Base-by-base conservation (phyloP, 495 filamentous ascomycete species). In the Echria macrotheca region DNA sequence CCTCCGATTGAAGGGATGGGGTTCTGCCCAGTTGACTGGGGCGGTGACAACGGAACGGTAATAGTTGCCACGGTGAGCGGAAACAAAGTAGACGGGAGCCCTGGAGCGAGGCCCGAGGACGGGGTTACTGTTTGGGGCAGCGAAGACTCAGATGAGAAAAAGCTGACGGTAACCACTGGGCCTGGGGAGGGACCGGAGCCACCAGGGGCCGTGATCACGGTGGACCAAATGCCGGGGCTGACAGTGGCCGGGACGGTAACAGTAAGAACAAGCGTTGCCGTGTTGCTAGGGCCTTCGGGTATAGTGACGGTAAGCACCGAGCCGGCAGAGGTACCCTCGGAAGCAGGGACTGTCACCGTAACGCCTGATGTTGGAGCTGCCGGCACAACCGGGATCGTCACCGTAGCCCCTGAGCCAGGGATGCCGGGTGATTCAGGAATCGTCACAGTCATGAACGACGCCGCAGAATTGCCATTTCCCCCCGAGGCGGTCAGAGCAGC, bases 301-400 rank as follows among this genome's bases (percentile, higher is more conserved):
- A 55, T 55, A 8, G 58, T 61, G 45, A 64, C 22, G 19, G 56
- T 55, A 7, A 62, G 15, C 9, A 59, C 44, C 5, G 59, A 53
- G 4, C 42, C 55, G 26, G 44, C 33, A 31, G 36, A 14, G 32
- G 21, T 36, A 4, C 14, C 36, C 1, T 46, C 25, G 9, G 23
- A 2, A 10, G 25, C 21, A 4, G 50, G 53, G 18, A 53, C 29
- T 4, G 57, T 52, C 17, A 50, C 41, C 12, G 59, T 60, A 18
- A 38, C 38, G 5, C 43, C 44, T 1, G 50, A 33, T 10, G 28
- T 32, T 9, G 39, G 42, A 1, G 19, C 4, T 7, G 18, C 36
- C 10, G 53, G 48, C 3, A 18, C 41, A 11, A 12, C 24, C 32
- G 56, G 37, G 8, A 50, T 28, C 18, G 58, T 55, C 44, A 53